Evolutionary conservation across 768 basidiomycete genomes (phyloP), one percentile per base, ranked within the genome.

Genomic region (Wakefieldia striispora): DNA sequence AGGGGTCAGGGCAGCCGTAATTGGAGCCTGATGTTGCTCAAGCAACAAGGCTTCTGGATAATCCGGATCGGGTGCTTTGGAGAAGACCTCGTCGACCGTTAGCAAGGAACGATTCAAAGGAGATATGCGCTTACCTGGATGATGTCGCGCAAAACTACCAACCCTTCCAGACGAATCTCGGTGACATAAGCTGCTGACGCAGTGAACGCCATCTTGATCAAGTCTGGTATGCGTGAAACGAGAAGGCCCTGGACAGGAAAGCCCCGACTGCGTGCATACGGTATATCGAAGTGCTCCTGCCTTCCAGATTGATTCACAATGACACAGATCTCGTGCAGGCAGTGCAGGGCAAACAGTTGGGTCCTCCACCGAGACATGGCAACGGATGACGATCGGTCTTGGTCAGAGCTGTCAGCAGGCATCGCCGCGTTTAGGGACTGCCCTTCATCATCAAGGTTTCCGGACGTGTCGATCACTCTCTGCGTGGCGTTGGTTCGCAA

Each of bases 171-270:
- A 29, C 95, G 80, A 54, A 98, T 97, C 65, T 97, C 93, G 9
- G 91, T 94, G 27, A 97, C 94, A 64, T 97, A 91, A 4, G 97
- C 94, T 0, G 95, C 91, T 14, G 93, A 94, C 1, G 97, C 95
- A 12, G 92, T 95, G 66, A 99, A 98, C 0, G 97, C 95, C 87
- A 98, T 97, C 71, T 81, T 91, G 69, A 99, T 95, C 49, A 99
- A 74, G 69, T 99, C 97, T 6, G 88, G 84, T 8, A 98, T 83
- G 17, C 94, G 82, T 16, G 88, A 85, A 34, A 90, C 86, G 16
- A 99, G 75, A 40, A 97, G 74, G 1, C 82, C 80, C 7, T 79
- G 73, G 4, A 76, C 63, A 3, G 80, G 70, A 7, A 88, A 56
- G 1, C 88, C 85, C 21, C 77, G 72, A 37, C 68, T 74, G 39